Evolutionary conservation across 2,329 filamentous ascomycete species (phyloP).

Genomic region (Ceratocystis ficicola): DNA sequence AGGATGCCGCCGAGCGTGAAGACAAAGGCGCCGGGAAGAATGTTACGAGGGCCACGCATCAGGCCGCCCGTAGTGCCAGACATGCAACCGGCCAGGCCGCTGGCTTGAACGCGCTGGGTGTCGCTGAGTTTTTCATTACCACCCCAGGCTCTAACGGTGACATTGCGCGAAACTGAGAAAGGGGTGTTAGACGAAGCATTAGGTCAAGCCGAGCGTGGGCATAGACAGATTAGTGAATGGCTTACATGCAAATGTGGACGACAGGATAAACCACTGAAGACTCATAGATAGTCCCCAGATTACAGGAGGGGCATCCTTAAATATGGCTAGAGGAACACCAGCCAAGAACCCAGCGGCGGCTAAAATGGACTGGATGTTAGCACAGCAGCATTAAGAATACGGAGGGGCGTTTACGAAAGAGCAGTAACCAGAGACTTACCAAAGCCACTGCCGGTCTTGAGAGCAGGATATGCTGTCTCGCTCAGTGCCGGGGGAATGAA

Average conservation of each 20-base stretch:
- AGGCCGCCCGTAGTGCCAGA: slow-evolving; percentile 50
- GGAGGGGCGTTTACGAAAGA: neutral
- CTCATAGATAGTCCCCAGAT: slow-evolving; percentile 62
- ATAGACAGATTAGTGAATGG: slow-evolving; percentile 19
- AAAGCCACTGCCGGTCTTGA: slow-evolving; percentile 17
- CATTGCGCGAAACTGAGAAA: slow-evolving; percentile 36
- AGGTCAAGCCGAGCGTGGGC: neutral
- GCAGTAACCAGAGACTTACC: slow-evolving; percentile 7
- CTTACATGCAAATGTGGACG: slow-evolving; percentile 38
- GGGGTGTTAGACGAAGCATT: slow-evolving; percentile 20
- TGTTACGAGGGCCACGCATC: slow-evolving; percentile 43
- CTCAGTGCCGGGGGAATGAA: slow-evolving; percentile 18
- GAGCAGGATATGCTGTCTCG: slow-evolving; percentile 15
- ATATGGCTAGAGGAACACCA: slow-evolving; percentile 58
- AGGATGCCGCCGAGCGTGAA: slow-evolving; percentile 36
- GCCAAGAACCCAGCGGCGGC: slow-evolving; percentile 50
- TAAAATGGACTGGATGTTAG: neutral
- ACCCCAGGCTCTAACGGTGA: slow-evolving; percentile 38
- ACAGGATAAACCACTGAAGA: slow-evolving; percentile 65
- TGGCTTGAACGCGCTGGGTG: slow-evolving; percentile 52
- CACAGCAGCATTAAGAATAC: neutral
- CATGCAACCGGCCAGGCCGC: slow-evolving; percentile 57
- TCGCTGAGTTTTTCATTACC: slow-evolving; percentile 42
- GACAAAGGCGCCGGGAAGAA: slow-evolving; percentile 40
- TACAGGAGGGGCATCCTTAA: slow-evolving; percentile 53